Evolutionary conservation across 1,139 yeast species (phyloP), one percentile per base, ranked within the genome.

Genomic region (Kazachstania sp.): DNA sequence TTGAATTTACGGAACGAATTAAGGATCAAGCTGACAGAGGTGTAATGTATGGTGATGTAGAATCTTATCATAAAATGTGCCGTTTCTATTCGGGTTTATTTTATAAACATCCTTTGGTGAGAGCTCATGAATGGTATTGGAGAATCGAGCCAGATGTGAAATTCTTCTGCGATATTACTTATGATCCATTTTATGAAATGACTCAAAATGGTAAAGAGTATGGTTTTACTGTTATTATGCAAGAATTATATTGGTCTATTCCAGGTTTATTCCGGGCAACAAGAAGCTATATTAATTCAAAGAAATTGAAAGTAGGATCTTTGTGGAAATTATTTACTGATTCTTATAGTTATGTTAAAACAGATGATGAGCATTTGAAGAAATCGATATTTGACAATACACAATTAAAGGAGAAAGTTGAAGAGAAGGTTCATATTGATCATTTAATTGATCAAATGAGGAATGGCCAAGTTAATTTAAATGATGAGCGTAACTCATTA

Each of bases 111-210:
- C 84, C 83, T 4, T 64, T 84, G 53, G 80, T 88, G 43, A 71
- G 63, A 47, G 72, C 77, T 48, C 73, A 79, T 52, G 87, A 86
- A 51, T 88, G 95, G 94, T 88, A 86, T 67, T 87, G 96, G 95
- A 73, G 97, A 47, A 90, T 90, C 13, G 97, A 90, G 64, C 97
- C 97, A 1, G 83, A 85, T 54, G 92, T 88, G 39, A 83, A 85
- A 53, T 87, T 86, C 63, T 86, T 74, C 61, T 88, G 97, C 67
- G 97, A 88, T 63, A 70, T 87, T 45, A 84, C 95, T 0, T 87
- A 87, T 66, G 97, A 88, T 66, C 95, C 96, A 18, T 90, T 88
- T 61, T 57, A 75, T 20, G 87, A 83, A 58, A 86, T 88, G 96
- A 79, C 78, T 45, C 71, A 70, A 47, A 60, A 67, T 49, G 77